Evolutionary conservation across 2,329 filamentous ascomycete species (phyloP), one percentile per base, ranked within the genome.

Genomic region (Metarhizium sp.): DNA sequence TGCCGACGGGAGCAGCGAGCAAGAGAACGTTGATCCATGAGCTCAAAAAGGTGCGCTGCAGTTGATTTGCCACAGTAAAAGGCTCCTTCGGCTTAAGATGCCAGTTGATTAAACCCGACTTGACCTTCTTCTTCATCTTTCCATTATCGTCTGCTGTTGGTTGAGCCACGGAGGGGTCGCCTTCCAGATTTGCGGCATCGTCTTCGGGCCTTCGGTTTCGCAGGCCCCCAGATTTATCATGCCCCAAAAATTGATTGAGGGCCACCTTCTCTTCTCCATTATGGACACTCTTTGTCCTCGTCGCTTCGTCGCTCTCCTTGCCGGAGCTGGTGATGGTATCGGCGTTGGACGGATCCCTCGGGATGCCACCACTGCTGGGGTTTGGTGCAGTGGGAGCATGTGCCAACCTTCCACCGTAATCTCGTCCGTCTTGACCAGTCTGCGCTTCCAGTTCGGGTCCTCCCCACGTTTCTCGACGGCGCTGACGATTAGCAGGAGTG

Each of bases 11-110:
- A 0, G 88, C 90, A 25, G 86, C 84, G 16, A 96, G 53, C 25
- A 96, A 75, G 30, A 96, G 73, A 29, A 95, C 66, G 66, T 96
- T 96, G 73, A 96, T 87, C 83, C 88, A 95, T 0, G 89, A 94
- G 63, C 82, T 86, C 61, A 95, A 81, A 3, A 95, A 63, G 0
- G 90, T 91, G 18, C 87, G 83, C 61, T 84, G 82, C 51, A 92
- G 69, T 69, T 92, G 88, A 63, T 85, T 85, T 57, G 72, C 72
- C 8, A 81, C 64, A 0, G 84, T 86, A 57, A 81, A 87, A 2
- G 79, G 75, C 56, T 74, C 71, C 61, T 78, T 79, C 11, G 78
- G 75, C n/a, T 74, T 58, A 18, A 80, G 64, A 36, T 75, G 66
- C 42, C 74, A 74, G 64, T 80, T 72, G 32, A 80, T 59, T 7